Percentiles rank a stretch among this genome's conserved stretches.
Evolutionary conservation across 1,139 yeast species (phyloP).

Genomic region (Kluyveromyces sp.): DNA sequence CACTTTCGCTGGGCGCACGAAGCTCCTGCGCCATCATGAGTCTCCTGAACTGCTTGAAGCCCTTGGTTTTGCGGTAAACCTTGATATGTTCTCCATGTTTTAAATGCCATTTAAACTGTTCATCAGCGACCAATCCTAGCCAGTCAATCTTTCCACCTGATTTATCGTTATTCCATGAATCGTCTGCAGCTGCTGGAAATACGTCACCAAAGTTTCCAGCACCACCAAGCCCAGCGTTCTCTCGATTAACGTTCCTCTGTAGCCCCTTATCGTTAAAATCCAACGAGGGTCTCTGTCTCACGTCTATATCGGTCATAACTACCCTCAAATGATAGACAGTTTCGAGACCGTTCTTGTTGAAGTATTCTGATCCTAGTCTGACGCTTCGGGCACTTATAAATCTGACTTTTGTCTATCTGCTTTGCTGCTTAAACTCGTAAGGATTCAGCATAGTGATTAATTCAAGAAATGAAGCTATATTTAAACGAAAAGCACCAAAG

Average conservation of each 20-base stretch:
- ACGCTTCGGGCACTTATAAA: background rate
- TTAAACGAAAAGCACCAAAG: too few relatives aligned
- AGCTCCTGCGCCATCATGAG: slow-evolving; percentile 80
- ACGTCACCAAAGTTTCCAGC: background rate
- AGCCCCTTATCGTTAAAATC: background rate
- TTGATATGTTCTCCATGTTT: slow-evolving; percentile 50
- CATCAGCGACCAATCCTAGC: slow-evolving; percentile 26
- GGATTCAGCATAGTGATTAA: too few relatives aligned
- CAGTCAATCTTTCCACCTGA: slow-evolving; percentile 6
- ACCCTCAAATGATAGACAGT: background rate
- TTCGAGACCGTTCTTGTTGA: background rate
- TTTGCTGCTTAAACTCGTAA: background rate
- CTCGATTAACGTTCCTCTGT: background rate
- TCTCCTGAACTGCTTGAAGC: slow-evolving; percentile 44
- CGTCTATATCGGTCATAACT: background rate
- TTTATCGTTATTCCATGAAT: background rate
- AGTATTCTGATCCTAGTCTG: background rate
- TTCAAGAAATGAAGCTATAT: too few relatives aligned
- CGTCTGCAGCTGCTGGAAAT: background rate
- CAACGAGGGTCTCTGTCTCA: background rate
- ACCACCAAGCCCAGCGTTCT: background rate
- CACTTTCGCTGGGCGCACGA: slow-evolving; percentile 21
- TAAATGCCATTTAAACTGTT: slow-evolving; percentile 36
- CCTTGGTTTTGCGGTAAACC: slow-evolving; percentile 39
- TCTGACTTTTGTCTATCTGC: background rate